Conservation (phyloP, 192 early-diverging fungal genomes). For the Obelidium mucronatum region DNA sequence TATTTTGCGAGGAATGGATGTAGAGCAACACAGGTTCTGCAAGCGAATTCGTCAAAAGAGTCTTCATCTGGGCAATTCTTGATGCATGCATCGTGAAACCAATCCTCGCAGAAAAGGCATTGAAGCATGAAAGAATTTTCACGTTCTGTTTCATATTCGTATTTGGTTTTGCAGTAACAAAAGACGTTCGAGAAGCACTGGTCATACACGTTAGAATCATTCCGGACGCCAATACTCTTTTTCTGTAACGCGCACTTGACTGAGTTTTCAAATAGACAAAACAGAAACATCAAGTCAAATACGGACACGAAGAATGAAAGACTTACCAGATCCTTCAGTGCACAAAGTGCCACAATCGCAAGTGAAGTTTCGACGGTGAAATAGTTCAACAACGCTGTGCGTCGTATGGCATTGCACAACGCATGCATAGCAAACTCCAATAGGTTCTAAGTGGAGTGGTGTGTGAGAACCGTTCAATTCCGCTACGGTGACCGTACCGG, state of each 20-base stretch:
- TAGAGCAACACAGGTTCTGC: conserved; percentile 63
- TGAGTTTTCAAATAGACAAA: not conserved
- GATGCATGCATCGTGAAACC: conserved; percentile 59
- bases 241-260: conserved; percentile 30
- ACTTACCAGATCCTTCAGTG: too few relatives aligned
- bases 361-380: conserved; percentile 78
- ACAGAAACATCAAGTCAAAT: not conserved
- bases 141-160: conserved; percentile 62
- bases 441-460: too few relatives aligned
- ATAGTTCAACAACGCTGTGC: conserved; percentile 86
- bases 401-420: conserved; percentile 59
- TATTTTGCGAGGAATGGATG: conserved; percentile 38
- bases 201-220: conserved; percentile 79
- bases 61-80: conserved; percentile 54
- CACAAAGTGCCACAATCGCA: conserved; percentile 91
- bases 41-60: conserved; percentile 73
- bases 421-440: conserved; percentile 44
- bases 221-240: conserved; percentile 47
- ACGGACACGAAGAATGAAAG: conserved; percentile 50
- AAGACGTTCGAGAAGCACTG: conserved; percentile 86
- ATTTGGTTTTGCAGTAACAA: conserved; percentile 83
- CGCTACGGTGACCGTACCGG: not conserved
- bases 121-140: conserved; percentile 82
- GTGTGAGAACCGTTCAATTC: too few relatives aligned
- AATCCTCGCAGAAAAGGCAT: conserved; percentile 88